Evolutionary conservation across 2,329 filamentous ascomycete species (phyloP), one percentile per base, ranked within the genome.

Genomic region (Arthrobotrys entomopaga): DNA sequence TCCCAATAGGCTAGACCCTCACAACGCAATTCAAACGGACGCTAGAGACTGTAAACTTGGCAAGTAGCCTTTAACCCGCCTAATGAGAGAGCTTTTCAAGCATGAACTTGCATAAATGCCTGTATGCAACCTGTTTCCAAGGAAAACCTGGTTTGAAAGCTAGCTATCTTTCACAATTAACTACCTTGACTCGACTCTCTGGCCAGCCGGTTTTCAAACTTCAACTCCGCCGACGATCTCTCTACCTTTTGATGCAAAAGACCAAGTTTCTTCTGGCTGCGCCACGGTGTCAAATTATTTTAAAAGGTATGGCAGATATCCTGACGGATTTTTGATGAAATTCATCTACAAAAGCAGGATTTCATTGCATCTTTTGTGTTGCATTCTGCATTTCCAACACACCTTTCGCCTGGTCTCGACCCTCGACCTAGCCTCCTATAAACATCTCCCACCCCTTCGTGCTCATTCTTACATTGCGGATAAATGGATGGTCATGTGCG

Each of bases 371-470:
- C 20, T 64, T 74, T 74, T 74, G 70, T 74, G 70, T 74, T 74
- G 70, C 63, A 74, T 74, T 74, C 63, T 74, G 57, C 49, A 74
- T 74, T 63, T 74, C 70, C 70, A 74, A 67, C 63, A 74, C 70
- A 74, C 57, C 52, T 20, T 59, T 57, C 29, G 54, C 56, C 48
- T 34, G 65, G n/a, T 40, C 65, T 38, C 48, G 65, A 54, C 52
- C 19, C 64, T 48, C 22, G 43, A 19, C 40, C 52, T 43, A 46
- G n/a, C 15, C 54, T 53, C 29, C 5, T 16, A 38, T 42, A 52
- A 65, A 49, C 19, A 13, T 46, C 42, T 46, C 42, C 3, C 8
- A n/a, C 6, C 11, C 43, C 63, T 48, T 50, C 40, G 2, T 34
- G 16, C 13, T 13, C 50, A 49, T 24, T 58, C 20, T 15, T 53